Conservation (phyloP, 2,329 filamentous ascomycete genomes). For the Aspergillus viridinutans region DNA sequence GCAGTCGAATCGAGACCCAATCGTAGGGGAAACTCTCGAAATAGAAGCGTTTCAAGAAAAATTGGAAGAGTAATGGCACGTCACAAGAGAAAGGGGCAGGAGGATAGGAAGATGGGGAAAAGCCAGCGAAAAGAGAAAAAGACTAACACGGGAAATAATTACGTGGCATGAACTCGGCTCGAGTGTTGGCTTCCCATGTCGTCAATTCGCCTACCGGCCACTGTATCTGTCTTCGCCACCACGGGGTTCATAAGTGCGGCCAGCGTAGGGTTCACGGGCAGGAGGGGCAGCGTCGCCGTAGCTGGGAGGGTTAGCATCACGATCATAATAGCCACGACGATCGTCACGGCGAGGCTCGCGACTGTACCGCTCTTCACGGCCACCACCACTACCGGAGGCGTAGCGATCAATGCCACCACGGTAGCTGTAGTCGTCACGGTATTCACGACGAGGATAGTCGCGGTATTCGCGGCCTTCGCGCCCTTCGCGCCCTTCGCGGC, state of each 20-base stretch:
- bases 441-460: constrained; percentile 48
- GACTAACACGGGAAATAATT: constrained; percentile 9
- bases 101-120: constrained; percentile 11
- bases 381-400: constrained; percentile 14
- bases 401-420: constrained; percentile 44
- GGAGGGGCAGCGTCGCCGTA: constrained; percentile 39
- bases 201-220: constrained; percentile 36
- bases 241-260: constrained; percentile 38
- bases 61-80: constrained; percentile 25
- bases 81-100: constrained; percentile 14
- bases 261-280: constrained; percentile 33
- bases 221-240: constrained; percentile 36
- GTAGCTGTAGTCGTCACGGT: constrained; percentile 39
- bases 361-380: constrained; percentile 44
- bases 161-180: constrained; percentile 14
- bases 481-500: constrained; percentile 17
- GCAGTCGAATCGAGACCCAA: constrained; percentile 33
- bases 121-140: constrained; percentile 17
- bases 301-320: constrained; percentile 49
- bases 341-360: constrained; percentile 43
- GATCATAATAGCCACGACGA: constrained; percentile 51
- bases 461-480: constrained; percentile 31
- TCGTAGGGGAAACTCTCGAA: constrained; percentile 20
- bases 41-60: constrained; percentile 29
- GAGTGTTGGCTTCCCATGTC: constrained; percentile 15